These are phyloP conservation scores for Vigna trinervia DNA, from an alignment of 306 rosid species.

Conservation along the genomic window DNA sequence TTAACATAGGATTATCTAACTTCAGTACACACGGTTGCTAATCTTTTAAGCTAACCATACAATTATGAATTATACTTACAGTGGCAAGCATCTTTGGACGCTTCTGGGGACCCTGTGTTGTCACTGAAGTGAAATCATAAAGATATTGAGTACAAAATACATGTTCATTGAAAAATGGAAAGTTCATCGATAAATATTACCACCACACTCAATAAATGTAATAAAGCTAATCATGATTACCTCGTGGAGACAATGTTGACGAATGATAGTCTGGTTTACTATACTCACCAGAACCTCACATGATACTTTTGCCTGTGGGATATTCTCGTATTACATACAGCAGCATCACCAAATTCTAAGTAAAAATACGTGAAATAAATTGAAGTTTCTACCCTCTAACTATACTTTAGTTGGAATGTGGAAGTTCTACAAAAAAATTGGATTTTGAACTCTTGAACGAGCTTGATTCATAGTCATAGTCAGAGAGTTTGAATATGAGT, in stretches of 20 bases:
- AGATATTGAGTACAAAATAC: neutral
- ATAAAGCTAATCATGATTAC: constrained; percentile 18
- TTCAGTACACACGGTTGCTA: no score
- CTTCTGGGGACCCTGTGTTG: neutral
- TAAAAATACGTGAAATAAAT: no score
- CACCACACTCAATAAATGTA: neutral
- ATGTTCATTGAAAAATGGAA: neutral
- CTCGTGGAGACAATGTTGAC: constrained; percentile 53
- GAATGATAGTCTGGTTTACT: constrained; percentile 62
- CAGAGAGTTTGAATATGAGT: no score
- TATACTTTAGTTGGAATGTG: no score
- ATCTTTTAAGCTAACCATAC: no score
- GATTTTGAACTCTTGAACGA: no score
- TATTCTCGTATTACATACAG: neutral
- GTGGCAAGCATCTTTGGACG: neutral
- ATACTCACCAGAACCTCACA: constrained; percentile 66
- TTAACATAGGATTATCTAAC: neutral
- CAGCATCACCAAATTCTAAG: constrained; percentile 7
- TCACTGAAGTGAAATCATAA: constrained; percentile 37
- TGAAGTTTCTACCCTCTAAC: no score
- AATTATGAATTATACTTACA: no score
- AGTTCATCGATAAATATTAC: no score
- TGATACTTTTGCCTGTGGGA: constrained; percentile 63
- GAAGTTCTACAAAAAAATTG: no score
- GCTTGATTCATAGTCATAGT: no score